Percentiles rank a stretch among this genome's conserved stretches.
These are phyloP conservation scores for Acanthamoeba sp. DNA, from an alignment of 208 protist genomes.

Conservation along the genomic window DNA sequence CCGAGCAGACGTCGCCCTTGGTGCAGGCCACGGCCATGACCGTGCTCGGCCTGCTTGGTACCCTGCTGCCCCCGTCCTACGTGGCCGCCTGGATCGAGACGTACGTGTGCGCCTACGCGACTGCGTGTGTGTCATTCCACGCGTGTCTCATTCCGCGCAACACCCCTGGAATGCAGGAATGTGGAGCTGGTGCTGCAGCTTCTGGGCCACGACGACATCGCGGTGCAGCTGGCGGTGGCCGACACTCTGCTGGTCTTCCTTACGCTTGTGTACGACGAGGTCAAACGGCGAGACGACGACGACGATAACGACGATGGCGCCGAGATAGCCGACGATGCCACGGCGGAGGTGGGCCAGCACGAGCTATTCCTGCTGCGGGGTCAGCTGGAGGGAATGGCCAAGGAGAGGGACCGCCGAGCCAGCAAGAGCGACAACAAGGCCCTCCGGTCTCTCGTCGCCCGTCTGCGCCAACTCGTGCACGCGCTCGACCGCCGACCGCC, in stretches of 20 bases:
- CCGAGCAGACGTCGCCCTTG: not conserved
- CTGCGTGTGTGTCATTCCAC: not conserved
- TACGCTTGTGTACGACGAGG: not conserved
- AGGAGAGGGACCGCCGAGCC: not conserved
- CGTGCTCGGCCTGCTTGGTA: not conserved
- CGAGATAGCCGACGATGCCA: not conserved
- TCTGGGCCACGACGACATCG: not conserved
- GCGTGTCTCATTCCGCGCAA: not conserved
- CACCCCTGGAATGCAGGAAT: not conserved
- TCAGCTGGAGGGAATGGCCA: not conserved
- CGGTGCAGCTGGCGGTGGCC: not conserved
- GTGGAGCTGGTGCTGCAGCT: not conserved
- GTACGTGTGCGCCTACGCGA: not conserved
- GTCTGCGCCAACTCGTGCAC: not conserved
- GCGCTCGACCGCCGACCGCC: not conserved
- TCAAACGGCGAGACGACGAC: not conserved
- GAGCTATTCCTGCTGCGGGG: not conserved
- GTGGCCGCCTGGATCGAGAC: not conserved
- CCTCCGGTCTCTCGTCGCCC: not conserved
- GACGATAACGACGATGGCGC: not conserved
- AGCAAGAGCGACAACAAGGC: not conserved
- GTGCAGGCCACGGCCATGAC: not conserved
- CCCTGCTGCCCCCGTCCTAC: not conserved
- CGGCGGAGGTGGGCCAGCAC: not conserved
- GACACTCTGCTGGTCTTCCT: not conserved